These are phyloP conservation scores for Cercospora citrullina DNA, from an alignment of 2,329 filamentous ascomycete species.

Conservation along the genomic window DNA sequence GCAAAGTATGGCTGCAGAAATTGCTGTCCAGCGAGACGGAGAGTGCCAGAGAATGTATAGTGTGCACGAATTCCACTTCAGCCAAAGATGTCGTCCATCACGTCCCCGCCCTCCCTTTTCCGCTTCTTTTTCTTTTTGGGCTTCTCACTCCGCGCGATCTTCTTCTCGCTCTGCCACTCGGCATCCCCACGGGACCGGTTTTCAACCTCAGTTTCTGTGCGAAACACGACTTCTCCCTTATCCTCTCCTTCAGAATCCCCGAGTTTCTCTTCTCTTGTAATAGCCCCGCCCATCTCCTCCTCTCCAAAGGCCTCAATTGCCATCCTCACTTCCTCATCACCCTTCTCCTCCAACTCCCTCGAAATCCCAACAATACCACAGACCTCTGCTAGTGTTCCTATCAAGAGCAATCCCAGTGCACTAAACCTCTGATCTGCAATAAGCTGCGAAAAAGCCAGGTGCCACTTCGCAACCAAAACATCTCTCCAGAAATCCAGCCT, in stretches of 20 bases:
- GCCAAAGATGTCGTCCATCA: constrained; percentile 70
- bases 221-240: constrained; percentile 28
- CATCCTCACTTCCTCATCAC: constrained; percentile 44
- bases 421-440: constrained; percentile 49
- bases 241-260: constrained; percentile 34
- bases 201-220: background rate
- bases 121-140: constrained; percentile 54
- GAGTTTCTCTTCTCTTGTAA: constrained; percentile 35
- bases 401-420: constrained; percentile 47
- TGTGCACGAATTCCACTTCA: constrained; percentile 4
- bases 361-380: constrained; percentile 46
- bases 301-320: constrained; percentile 48
- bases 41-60: background rate
- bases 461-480: constrained; percentile 36
- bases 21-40: background rate
- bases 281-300: constrained; percentile 37
- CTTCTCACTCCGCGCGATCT: background rate
- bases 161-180: background rate
- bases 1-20: background rate
- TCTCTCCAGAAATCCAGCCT: constrained; percentile 45
- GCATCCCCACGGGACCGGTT: background rate
- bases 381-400: constrained; percentile 45
- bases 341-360: constrained; percentile 45
- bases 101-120: constrained; percentile 60
- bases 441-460: constrained; percentile 47